phyloP scores from a whole-genome alignment of 2,329 filamentous ascomycete species.

The Aspergillus quadricinctus region DNA sequence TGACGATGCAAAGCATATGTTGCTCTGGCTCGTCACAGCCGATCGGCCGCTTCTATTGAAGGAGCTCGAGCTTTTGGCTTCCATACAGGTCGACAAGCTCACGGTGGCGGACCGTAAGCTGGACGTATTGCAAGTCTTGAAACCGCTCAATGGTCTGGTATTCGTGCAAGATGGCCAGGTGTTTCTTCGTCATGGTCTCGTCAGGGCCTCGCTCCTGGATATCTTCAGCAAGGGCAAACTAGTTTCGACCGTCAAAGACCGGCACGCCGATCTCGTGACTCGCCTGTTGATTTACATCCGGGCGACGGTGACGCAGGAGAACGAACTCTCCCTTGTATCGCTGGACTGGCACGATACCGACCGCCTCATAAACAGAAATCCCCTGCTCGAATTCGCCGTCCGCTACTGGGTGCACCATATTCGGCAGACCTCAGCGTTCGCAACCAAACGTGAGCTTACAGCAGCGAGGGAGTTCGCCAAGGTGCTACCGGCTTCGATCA shows the following conservation, averaged over 20 bases:
- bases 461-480: constrained; percentile 45
- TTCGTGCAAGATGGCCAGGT: constrained; percentile 32
- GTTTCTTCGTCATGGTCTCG: constrained; percentile 33
- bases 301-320: constrained; percentile 22
- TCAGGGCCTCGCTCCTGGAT: constrained; percentile 30
- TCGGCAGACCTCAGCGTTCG: constrained; percentile 40
- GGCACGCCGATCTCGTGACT: constrained; percentile 29
- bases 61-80: constrained; percentile 29
- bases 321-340: constrained; percentile 28
- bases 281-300: constrained; percentile 35
- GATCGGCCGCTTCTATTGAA: constrained; percentile 31
- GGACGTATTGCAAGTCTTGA: constrained; percentile 25
- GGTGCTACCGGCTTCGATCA: constrained; percentile 44
- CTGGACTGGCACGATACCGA: constrained; percentile 25
- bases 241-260: constrained; percentile 27
- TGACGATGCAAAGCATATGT: constrained; percentile 29
- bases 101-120: constrained; percentile 23
- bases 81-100: constrained; percentile 29
- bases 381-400: constrained; percentile 44
- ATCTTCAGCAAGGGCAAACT: constrained; percentile 30
- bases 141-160: constrained; percentile 29
- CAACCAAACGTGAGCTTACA: constrained; percentile 32
- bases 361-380: constrained; percentile 31
- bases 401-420: constrained; percentile 48
- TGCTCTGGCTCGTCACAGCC: constrained; percentile 37